Evolutionary conservation across 345 rosid species (phyloP).

Genomic region (Linum tenue): DNA sequence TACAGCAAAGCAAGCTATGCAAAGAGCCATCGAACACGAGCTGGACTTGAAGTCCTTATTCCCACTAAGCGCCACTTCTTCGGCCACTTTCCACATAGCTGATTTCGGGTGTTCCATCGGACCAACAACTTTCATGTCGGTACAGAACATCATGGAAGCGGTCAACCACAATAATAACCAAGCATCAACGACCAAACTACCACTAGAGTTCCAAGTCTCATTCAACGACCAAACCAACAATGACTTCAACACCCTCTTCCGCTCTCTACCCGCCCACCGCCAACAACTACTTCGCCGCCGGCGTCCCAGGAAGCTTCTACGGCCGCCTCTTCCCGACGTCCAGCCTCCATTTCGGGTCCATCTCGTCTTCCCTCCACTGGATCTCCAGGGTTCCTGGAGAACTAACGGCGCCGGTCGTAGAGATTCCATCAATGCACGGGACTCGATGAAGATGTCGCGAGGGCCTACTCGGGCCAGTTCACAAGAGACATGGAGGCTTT

Average conservation of each 20-base stretch:
- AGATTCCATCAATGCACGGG: slow-evolving; percentile 14
- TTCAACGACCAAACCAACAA: slow-evolving; percentile 33
- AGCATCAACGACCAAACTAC: not conserved
- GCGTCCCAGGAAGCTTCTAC: slow-evolving; percentile 30
- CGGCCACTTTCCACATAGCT: slow-evolving; percentile 12
- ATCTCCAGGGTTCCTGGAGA: slow-evolving; percentile 23
- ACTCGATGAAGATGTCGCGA: slow-evolving; percentile 11
- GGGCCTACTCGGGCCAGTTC: slow-evolving; percentile 24
- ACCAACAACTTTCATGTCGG: slow-evolving; percentile 21
- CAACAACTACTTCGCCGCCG: slow-evolving; percentile 13
- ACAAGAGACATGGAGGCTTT: slow-evolving; percentile 14
- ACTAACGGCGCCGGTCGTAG: slow-evolving; percentile 18
- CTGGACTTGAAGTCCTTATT: slow-evolving; percentile 9
- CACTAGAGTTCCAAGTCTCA: slow-evolving; percentile 15
- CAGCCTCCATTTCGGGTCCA: slow-evolving; percentile 19
- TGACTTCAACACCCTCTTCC: slow-evolving; percentile 37
- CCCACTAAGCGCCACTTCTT: not conserved
- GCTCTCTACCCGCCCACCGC: slow-evolving; percentile 11
- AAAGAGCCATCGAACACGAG: slow-evolving; percentile 10
- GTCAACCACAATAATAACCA: slow-evolving; percentile 1
- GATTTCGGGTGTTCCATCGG: slow-evolving; percentile 32
- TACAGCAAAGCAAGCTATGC: slow-evolving; percentile 12
- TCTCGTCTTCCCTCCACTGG: slow-evolving; percentile 20
- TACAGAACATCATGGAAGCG: slow-evolving; percentile 24
- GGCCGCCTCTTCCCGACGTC: slow-evolving; percentile 21